Evolutionary conservation across 164 flowering plant genomes (phyloP).

Genomic region (Vitis riparia): DNA sequence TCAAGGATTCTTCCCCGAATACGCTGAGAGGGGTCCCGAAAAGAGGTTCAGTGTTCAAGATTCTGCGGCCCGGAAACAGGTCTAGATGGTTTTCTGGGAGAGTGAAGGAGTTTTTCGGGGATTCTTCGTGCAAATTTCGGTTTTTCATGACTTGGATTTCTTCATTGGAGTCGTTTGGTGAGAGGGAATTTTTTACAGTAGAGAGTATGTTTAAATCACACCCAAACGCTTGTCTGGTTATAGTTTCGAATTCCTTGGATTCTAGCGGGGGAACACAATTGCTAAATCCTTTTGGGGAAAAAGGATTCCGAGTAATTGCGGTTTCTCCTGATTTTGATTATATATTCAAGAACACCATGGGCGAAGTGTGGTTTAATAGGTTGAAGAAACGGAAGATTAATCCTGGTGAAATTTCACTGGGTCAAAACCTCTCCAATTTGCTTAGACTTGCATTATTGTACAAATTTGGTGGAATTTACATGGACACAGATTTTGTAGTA

Average conservation of each 20-base stretch:
- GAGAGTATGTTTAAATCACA: constrained; percentile 76
- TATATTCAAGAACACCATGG: constrained; percentile 60
- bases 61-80: constrained; percentile 13
- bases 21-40: constrained; percentile 18
- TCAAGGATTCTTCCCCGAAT: constrained; percentile 5
- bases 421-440: constrained; percentile 88
- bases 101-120: constrained; percentile 43
- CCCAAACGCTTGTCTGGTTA: constrained; percentile 67
- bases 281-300: constrained; percentile 47
- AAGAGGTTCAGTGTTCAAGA: constrained; percentile 11
- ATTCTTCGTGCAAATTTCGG: constrained; percentile 46
- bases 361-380: constrained; percentile 55
- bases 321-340: constrained; percentile 63
- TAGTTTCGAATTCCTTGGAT: constrained; percentile 69
- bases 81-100: constrained; percentile 35
- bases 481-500: constrained; percentile 81
- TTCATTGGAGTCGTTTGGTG: constrained; percentile 54
- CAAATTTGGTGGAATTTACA: constrained; percentile 77
- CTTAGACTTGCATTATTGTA: constrained; percentile 73
- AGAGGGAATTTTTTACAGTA: constrained; percentile 49
- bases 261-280: constrained; percentile 42
- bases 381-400: constrained; percentile 53
- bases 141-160: constrained; percentile 96
- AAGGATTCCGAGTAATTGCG: constrained; percentile 54
- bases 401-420: constrained; percentile 74